Base-by-base conservation (phyloP, 768 basidiomycete genomes). In the Podaxis sp. region DNA sequence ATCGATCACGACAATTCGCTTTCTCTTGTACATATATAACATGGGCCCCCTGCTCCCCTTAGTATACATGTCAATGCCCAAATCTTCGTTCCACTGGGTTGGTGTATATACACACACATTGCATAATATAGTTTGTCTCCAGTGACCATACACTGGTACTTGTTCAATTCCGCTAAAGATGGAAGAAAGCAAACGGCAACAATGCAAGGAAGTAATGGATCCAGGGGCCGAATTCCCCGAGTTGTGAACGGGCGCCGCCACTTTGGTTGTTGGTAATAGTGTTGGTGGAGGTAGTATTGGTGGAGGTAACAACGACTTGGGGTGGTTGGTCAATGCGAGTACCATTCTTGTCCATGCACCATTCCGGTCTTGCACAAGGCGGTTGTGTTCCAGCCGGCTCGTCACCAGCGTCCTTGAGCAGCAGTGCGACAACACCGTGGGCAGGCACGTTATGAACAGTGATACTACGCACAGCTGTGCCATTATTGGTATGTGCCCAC, bases 401-500 rank as follows among this genome's bases (percentile, higher is more conserved):
- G 58, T 90, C 79, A 0, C 87, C 88, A 1, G 81, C 86, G 66
- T 91, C 89, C 53, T 79, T 81, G 50, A 90, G 73, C 58, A 91
- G 74, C 11, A 90, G 68, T 33, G 88, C 89, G 24, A 87, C 82
- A 28, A 90, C 88, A 3, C 88, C 89, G 64, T 91, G 89, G 6
- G 86, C 66, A 2, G 88, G 88, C 8, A 90, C 86, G 22, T 72
- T 74, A 7, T 74, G 56, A 3, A 75, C 79, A 2, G 82, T 84
- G 67, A 89, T 78, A 69, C 82, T 85, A 17, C 88, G 81, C 26
- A 86, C 76, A 0, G 83, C 84, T 0, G 85, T 90, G 2, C 87
- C 87, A 66, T 88, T 90, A 66, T 87, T 76, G 20, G 86, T 89
- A 70, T 90, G 89, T 2, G 84, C 70, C 89, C 89, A 90, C 1